Evolutionary conservation across 371 early-diverging fungal genomes (phyloP), one percentile per base, ranked within the genome.

Genomic region (Apophysomyces sp.): DNA sequence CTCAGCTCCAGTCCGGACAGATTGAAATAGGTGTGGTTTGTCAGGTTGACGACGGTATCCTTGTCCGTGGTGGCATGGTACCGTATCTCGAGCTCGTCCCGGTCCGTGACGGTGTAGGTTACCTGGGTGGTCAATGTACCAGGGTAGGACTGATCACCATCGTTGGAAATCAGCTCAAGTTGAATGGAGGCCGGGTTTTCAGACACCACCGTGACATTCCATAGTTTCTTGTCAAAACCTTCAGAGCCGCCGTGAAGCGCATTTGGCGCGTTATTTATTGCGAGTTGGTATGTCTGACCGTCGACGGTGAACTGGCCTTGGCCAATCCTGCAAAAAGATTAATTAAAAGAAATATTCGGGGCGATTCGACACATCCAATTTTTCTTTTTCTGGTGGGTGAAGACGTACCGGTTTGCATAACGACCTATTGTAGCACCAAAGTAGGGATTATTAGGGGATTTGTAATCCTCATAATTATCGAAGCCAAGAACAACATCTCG

Each of bases 391-490:
- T 15, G 16, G 31, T 67, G n/a, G n/a, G n/a, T n/a, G n/a, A n/a
- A n/a, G n/a, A n/a, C n/a, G 34, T 73, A 78, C 79, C 80, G 71
- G 63, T 81, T 81, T n/a, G 73, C 81, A 53, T 60, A 81, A 49
- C 81, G 74, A 44, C 81, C 81, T n/a, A 81, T 62, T 29, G 74
- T 52, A 34, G 81, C 78, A 40, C 81, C 81, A 65, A 78, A 78
- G 30, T 72, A 81, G 39, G 75, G 78, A 44, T 81, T 78, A 4
- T 62, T 32, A n/a, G 74, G 61, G 5, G 68, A 52, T 21, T 72
- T 72, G 57, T 81, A 81, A 28, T 61, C 58, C 36, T 81, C 77
- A 60, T 63, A 74, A 39, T 74, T 62, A 53, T 81, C 81, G 58
- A 74, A 81, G 13, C 81, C 81, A 59, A 81, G 72, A 4, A 56